Conservation (phyloP, 805 yeast species). For the Henningerozyma blattae region DNA sequence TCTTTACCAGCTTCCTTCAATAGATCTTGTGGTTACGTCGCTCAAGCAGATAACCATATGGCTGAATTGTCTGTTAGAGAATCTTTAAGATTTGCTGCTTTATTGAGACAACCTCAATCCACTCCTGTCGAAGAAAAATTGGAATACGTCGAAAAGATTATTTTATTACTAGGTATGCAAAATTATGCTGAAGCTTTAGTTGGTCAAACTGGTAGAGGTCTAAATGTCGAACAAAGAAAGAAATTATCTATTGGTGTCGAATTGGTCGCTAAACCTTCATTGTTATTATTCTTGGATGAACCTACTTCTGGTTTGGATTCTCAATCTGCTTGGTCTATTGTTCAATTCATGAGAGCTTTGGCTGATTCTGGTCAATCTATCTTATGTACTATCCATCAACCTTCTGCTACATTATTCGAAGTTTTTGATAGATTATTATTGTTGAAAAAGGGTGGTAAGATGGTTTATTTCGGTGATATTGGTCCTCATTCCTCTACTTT, state of each 20-base stretch:
- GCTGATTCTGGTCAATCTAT: slow-evolving; percentile 67
- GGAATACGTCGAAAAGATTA: slow-evolving; percentile 57
- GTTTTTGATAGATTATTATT: slow-evolving; percentile 58
- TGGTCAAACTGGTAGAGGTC: slow-evolving; percentile 64
- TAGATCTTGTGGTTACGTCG: slow-evolving; percentile 70
- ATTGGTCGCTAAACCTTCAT: slow-evolving; percentile 54
- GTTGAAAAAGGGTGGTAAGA: slow-evolving; percentile 63
- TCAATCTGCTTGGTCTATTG: slow-evolving; percentile 58
- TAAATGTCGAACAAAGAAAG: slow-evolving; percentile 59
- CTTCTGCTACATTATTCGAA: slow-evolving; percentile 57
- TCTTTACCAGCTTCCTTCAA: slow-evolving; percentile 51
- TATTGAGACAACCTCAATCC: slow-evolving; percentile 53
- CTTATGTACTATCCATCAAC: slow-evolving; percentile 69
- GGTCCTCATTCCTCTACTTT: slow-evolving; percentile 50
- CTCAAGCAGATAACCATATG: slow-evolving; percentile 71
- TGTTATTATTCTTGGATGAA: slow-evolving; percentile 54
- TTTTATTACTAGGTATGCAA: slow-evolving; percentile 55
- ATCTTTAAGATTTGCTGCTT: slow-evolving; percentile 59
- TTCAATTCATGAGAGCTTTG: slow-evolving; percentile 51
- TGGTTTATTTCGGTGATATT: slow-evolving; percentile 74
- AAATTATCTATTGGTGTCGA: slow-evolving; percentile 62
- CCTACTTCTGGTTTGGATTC: slow-evolving; percentile 66
- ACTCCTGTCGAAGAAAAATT: slow-evolving; percentile 47
- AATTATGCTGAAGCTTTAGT: slow-evolving; percentile 68
- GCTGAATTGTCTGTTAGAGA: slow-evolving; percentile 63